Conservation (phyloP, 1,284 basidiomycete genomes). For the Pterula multifida region DNA sequence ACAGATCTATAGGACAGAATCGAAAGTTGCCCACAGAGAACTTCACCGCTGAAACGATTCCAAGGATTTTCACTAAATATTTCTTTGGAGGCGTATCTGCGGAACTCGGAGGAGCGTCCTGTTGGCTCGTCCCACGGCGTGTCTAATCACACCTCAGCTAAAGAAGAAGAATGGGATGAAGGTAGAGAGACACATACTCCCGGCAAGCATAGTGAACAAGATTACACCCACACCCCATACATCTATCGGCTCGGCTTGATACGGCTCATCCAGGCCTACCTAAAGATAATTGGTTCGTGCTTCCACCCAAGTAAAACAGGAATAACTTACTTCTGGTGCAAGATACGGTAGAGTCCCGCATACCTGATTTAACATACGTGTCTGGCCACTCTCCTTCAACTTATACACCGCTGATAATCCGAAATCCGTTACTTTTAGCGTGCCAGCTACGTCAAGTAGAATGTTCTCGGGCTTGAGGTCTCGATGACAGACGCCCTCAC, state of each 20-base stretch:
- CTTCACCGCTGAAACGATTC: constrained; percentile 53
- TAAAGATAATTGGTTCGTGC: no score
- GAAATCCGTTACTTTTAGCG: constrained; percentile 91
- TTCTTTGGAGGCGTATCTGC: constrained; percentile 63
- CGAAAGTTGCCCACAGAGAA: constrained; percentile 38
- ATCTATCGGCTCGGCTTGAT: constrained; percentile 88
- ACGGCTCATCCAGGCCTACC: constrained; percentile 46
- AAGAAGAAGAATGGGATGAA: background rate
- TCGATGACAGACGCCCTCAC: constrained; percentile 87
- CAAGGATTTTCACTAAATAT: constrained; percentile 77
- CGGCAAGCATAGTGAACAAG: constrained; percentile 82
- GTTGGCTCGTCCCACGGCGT: constrained; percentile 98
- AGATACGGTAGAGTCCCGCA: constrained; percentile 96
- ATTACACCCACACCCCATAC: constrained; percentile 97
- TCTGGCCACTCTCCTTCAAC: constrained; percentile 76
- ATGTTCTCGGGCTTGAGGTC: constrained; percentile 97
- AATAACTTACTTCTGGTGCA: constrained; percentile 69
- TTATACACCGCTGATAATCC: constrained; percentile 89
- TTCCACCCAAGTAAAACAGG: background rate
- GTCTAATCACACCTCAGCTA: constrained; percentile 57
- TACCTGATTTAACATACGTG: constrained; percentile 58
- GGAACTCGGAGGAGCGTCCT: constrained; percentile 65
- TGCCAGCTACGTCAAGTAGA: constrained; percentile 67
- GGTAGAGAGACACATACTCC: constrained; percentile 53
- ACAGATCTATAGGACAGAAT: background rate